A percentile compares a stretch with the other conserved stretches of the same genome.
Evolutionary conservation across 305 asterid genomes (phyloP).

Genomic region (Solanum hybrid): DNA sequence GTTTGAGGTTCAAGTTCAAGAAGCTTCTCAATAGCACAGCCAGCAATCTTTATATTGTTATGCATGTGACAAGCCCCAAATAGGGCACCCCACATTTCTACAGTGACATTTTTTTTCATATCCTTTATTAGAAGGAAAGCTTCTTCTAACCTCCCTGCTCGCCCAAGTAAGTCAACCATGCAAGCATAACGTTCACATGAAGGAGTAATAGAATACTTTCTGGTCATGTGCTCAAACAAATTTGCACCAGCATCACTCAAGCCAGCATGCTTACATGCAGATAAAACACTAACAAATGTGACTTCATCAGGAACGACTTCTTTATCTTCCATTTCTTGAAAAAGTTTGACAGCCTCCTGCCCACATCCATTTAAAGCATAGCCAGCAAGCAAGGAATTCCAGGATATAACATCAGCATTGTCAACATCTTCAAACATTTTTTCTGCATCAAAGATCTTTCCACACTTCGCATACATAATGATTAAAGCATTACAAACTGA

Average conservation of each 20-base stretch:
- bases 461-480: slow-evolving; percentile 29
- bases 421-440: slow-evolving; percentile 18
- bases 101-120: slow-evolving; percentile 14
- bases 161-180: slow-evolving; percentile 28
- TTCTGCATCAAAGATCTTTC: slow-evolving; percentile 20
- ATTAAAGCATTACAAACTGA: slow-evolving; percentile 22
- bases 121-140: slow-evolving; percentile 19
- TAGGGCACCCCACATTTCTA: slow-evolving; percentile 32
- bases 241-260: slow-evolving; percentile 18
- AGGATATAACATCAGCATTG: slow-evolving; percentile 19
- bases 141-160: slow-evolving; percentile 33
- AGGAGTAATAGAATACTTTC: slow-evolving; percentile 23
- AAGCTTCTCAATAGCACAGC: slow-evolving; percentile 25
- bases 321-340: slow-evolving; percentile 21
- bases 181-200: slow-evolving; percentile 25
- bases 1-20: slow-evolving; percentile 20
- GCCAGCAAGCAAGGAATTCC: slow-evolving; percentile 35
- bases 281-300: slow-evolving; percentile 29
- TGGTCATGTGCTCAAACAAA: slow-evolving; percentile 19
- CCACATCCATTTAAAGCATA: slow-evolving; percentile 34
- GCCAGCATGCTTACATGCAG: slow-evolving; percentile 36
- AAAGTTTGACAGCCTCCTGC: slow-evolving; percentile 22
- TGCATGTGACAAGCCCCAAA: slow-evolving; percentile 21
- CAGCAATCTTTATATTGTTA: slow-evolving; percentile 17
- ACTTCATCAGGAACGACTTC: slow-evolving; percentile 26